phyloP scores from a whole-genome alignment of 202 grass and related monocot genomes.

The Musa balbisiana region DNA sequence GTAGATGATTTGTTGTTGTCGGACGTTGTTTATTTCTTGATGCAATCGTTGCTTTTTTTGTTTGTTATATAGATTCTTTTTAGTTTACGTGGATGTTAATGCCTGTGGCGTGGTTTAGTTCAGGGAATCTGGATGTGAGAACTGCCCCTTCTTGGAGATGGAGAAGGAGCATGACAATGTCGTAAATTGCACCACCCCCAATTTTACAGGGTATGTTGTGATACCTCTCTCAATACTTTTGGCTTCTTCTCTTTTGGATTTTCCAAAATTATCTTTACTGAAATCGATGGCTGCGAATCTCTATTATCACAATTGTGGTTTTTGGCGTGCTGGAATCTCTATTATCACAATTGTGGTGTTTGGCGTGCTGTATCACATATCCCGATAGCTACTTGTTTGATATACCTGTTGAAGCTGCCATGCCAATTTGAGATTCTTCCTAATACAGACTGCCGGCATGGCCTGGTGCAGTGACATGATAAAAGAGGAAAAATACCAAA shows the following conservation, averaged over 20 bases:
- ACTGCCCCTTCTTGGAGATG: conserved; percentile 95
- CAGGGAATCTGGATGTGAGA: conserved; percentile 81
- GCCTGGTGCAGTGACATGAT: not conserved
- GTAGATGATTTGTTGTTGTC: too few relatives aligned
- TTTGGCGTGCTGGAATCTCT: not conserved
- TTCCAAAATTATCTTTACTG: not conserved
- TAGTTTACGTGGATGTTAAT: not conserved
- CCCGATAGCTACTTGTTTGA: not conserved
- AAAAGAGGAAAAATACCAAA: not conserved
- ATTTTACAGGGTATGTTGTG: conserved; percentile 66
- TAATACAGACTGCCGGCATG: not conserved
- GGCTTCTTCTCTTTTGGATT: not conserved
- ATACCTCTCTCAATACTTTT: not conserved
- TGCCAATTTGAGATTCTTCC: not conserved
- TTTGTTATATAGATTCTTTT: not conserved
- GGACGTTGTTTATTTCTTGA: too few relatives aligned
- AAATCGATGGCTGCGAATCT: not conserved
- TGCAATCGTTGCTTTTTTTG: not conserved
- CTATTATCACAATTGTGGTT: not conserved
- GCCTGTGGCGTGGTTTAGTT: conserved; percentile 38
- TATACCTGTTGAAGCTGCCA: not conserved
- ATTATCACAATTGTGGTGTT: too few relatives aligned
- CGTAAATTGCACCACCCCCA: conserved; percentile 86
- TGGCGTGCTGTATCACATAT: too few relatives aligned
- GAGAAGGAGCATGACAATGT: conserved; percentile 78